Evolutionary conservation across 129 eudicot species (phyloP).

Genomic region (Tagetes patula): DNA sequence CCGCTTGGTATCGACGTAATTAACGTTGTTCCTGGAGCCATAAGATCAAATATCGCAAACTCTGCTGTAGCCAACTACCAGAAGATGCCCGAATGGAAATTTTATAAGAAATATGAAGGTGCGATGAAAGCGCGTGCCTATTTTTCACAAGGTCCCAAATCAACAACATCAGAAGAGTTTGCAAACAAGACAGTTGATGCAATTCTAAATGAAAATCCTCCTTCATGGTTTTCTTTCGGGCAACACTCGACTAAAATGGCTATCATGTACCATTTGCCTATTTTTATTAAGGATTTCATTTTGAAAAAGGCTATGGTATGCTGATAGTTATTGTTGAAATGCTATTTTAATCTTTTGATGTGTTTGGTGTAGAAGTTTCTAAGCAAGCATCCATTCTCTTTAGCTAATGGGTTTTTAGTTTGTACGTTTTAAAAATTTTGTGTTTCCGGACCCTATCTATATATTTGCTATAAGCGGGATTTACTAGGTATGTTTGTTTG

Average conservation of each 20-base stretch:
- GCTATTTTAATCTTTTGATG: too few relatives aligned
- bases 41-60: constrained; percentile 67
- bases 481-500: too few relatives aligned
- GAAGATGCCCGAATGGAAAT: constrained; percentile 83
- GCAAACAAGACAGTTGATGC: constrained; percentile 71
- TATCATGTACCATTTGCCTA: constrained; percentile 69
- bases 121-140: constrained; percentile 68
- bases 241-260: constrained; percentile 60
- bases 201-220: constrained; percentile 62
- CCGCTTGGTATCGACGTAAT: constrained; percentile 78
- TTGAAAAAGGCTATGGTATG: constrained; percentile 53
- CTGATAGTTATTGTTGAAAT: not conserved
- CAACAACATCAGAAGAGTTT: constrained; percentile 75
- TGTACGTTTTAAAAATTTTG: too few relatives aligned
- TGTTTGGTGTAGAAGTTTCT: too few relatives aligned
- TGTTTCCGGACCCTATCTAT: too few relatives aligned
- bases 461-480: too few relatives aligned
- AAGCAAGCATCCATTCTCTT: too few relatives aligned
- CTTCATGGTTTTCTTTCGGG: constrained; percentile 76
- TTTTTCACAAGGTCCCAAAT: constrained; percentile 59
- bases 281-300: constrained; percentile 64
- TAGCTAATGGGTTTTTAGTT: too few relatives aligned
- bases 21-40: constrained; percentile 75
- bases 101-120: constrained; percentile 69
- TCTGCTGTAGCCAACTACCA: constrained; percentile 61